phyloP scores from a whole-genome alignment of 495 filamentous ascomycete species.

The Penicillium cataractarum region DNA sequence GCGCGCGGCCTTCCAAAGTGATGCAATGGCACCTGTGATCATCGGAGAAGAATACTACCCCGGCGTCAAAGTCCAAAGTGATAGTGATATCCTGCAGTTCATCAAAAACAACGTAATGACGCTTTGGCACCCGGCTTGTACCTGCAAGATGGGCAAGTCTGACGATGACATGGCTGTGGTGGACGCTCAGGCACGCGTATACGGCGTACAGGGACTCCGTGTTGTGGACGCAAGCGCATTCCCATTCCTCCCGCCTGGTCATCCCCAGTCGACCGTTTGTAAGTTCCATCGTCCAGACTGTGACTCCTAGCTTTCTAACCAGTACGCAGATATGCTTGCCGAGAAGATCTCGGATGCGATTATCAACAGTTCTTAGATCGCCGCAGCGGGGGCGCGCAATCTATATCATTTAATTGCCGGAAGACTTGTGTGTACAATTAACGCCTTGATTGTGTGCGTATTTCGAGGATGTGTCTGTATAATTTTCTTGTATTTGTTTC shows the following conservation, averaged over 20 bases:
- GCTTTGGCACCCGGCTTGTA: slow-evolving; percentile 55
- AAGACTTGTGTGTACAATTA: no score
- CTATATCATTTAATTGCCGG: background rate
- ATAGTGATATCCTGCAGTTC: slow-evolving; percentile 53
- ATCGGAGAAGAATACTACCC: slow-evolving; percentile 53
- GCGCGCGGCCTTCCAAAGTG: slow-evolving; percentile 47
- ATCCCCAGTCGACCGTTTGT: slow-evolving; percentile 54
- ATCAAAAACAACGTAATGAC: slow-evolving; percentile 45
- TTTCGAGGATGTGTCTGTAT: no score
- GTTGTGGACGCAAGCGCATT: slow-evolving; percentile 63
- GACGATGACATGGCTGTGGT: slow-evolving; percentile 59
- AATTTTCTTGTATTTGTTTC: no score
- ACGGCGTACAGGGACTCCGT: slow-evolving; percentile 53
- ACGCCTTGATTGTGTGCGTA: no score
- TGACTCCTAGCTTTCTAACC: background rate
- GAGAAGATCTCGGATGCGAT: slow-evolving; percentile 59
- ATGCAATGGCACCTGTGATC: slow-evolving; percentile 43
- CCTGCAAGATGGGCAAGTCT: slow-evolving; percentile 57
- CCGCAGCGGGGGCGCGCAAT: background rate
- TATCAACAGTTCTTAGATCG: slow-evolving; percentile 9
- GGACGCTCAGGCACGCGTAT: slow-evolving; percentile 54
- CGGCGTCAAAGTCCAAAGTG: slow-evolving; percentile 47
- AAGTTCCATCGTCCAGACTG: slow-evolving; percentile 9
- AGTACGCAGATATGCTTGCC: slow-evolving; percentile 46
- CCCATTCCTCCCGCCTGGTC: slow-evolving; percentile 56